Percentiles rank a stretch among this genome's conserved stretches.
phyloP scores from a whole-genome alignment of 495 filamentous ascomycete genomes.

The Extremus antarcticus region DNA sequence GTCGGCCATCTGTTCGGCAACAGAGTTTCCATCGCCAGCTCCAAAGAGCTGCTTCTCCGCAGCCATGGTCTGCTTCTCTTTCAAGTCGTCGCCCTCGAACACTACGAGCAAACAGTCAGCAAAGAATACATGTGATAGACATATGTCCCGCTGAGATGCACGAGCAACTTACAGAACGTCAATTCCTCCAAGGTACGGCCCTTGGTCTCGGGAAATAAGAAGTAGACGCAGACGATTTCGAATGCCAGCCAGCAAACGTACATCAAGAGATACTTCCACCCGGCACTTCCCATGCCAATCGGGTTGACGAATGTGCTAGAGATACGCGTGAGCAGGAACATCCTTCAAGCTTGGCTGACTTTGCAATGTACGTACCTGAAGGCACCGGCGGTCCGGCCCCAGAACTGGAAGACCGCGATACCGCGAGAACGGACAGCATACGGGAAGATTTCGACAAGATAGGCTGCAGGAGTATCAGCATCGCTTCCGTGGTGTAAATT shows the following conservation, averaged over 20 bases:
- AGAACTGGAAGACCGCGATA: constrained; percentile 8
- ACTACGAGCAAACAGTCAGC: not conserved
- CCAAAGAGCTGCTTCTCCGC: constrained; percentile 6
- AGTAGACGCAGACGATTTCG: not conserved
- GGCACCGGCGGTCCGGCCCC: constrained; percentile 7
- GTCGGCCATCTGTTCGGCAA: not conserved
- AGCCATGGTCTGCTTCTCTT: constrained; percentile 1
- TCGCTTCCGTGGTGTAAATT: no score
- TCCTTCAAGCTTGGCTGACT: not conserved
- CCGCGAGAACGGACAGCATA: constrained; percentile 5
- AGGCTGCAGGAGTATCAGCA: not conserved
- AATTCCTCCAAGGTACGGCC: constrained; percentile 29
- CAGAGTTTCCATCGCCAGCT: not conserved
- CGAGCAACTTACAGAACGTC: not conserved
- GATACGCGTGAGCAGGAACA: not conserved
- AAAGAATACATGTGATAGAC: not conserved
- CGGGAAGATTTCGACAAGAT: constrained; percentile 9
- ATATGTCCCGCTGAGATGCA: no score
- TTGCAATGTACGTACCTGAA: constrained; percentile 24
- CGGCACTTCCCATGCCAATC: constrained; percentile 13
- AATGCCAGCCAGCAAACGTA: constrained; percentile 2
- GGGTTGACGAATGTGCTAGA: constrained; percentile 33
- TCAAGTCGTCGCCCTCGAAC: constrained; percentile 5
- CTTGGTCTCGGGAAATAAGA: constrained; percentile 4
- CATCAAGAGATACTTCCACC: constrained; percentile 5